phyloP scores from a whole-genome alignment of 441 rosid species.

The Brassica balearica region DNA sequence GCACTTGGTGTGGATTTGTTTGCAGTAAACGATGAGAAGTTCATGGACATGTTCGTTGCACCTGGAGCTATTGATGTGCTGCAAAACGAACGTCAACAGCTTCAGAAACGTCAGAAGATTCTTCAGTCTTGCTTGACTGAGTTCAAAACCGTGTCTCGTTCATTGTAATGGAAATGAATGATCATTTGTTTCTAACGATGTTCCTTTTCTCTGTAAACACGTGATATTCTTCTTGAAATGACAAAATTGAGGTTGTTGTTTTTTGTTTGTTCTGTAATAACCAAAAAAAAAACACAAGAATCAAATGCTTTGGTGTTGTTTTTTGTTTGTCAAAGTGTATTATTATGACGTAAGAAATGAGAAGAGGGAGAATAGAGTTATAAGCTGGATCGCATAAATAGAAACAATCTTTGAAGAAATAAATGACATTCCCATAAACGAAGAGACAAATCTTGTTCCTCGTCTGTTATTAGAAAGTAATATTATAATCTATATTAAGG shows the following conservation, averaged over 20 bases:
- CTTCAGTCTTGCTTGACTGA: conserved; percentile 90
- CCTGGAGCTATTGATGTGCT: conserved; percentile 86
- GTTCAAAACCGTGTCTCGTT: conserved; percentile 76
- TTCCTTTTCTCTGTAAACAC: conserved; percentile 22
- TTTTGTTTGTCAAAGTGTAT: too few species aligned
- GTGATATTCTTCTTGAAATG: not conserved
- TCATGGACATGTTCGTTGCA: conserved; percentile 97
- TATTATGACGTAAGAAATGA: too few species aligned
- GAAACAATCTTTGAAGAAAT: conserved; percentile 23
- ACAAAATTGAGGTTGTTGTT: not conserved
- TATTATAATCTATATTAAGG: not conserved
- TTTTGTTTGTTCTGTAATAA: conserved; percentile 13
- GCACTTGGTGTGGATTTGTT: conserved; percentile 83
- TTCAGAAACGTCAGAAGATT: conserved; percentile 82
- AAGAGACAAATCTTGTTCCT: conserved; percentile 35
- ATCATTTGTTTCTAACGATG: conserved; percentile 36
- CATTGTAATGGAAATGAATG: conserved; percentile 57
- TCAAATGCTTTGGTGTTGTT: too few species aligned
- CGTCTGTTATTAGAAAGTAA: conserved; percentile 23
- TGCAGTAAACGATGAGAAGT: conserved; percentile 83
- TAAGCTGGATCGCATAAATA: too few species aligned
- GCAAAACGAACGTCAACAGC: conserved; percentile 69
- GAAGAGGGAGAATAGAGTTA: too few species aligned
- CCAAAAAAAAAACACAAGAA: too few species aligned
- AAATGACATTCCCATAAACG: conserved; percentile 31